Evolutionary conservation across 129 eudicot species (phyloP).

Genomic region (Arctium minus): DNA sequence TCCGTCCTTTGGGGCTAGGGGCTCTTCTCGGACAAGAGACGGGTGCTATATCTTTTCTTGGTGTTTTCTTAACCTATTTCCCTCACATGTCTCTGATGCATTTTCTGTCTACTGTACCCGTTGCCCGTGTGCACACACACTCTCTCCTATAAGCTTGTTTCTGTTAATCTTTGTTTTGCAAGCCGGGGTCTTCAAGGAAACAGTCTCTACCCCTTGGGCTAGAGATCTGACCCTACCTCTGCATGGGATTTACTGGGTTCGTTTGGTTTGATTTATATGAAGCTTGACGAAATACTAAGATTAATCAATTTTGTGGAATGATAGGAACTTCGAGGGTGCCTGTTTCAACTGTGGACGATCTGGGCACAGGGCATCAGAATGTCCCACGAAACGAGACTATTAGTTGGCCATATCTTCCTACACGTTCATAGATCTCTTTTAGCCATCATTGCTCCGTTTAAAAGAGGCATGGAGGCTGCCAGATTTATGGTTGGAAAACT

Average conservation of each 20-base stretch:
- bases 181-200: too few relatives aligned
- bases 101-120: too few relatives aligned
- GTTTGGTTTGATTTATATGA: neutral
- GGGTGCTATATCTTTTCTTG: conserved; percentile 14
- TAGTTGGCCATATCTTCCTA: conserved; percentile 27
- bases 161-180: too few relatives aligned
- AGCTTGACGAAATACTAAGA: neutral
- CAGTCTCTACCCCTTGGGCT: too few relatives aligned
- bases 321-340: conserved; percentile 87
- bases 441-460: conserved; percentile 10
- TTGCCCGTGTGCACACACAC: too few relatives aligned
- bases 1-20: conserved; percentile 54
- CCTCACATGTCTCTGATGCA: too few relatives aligned
- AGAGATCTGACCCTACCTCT: too few relatives aligned
- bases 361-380: conserved; percentile 92
- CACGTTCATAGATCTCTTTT: conserved; percentile 25
- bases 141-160: too few relatives aligned
- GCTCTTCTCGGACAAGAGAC: conserved; percentile 32
- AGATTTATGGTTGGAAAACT: neutral
- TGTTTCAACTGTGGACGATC: conserved; percentile 83
- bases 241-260: too few relatives aligned
- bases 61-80: neutral
- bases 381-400: conserved; percentile 60
- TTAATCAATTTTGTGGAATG: neutral
- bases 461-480: conserved; percentile 12